These are phyloP conservation scores for Penicillium occitanis DNA, from an alignment of 2,329 filamentous ascomycete genomes.

Conservation along the genomic window DNA sequence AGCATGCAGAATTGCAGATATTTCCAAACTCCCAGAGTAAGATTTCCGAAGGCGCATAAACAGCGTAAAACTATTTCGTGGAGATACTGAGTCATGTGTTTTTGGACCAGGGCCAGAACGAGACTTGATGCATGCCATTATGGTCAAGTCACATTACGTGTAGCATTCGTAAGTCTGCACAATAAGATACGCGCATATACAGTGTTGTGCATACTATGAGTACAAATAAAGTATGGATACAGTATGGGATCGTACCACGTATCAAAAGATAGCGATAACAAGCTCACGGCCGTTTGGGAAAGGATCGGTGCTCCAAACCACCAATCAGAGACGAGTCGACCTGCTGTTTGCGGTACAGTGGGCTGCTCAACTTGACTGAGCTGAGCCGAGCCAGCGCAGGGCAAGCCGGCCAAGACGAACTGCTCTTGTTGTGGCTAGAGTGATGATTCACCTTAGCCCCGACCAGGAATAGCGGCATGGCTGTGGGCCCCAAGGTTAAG, in stretches of 20 bases:
- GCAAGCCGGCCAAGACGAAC: slow-evolving; percentile 8
- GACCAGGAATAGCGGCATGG: background rate
- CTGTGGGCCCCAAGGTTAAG: background rate
- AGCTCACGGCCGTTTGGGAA: background rate
- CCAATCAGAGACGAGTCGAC: background rate
- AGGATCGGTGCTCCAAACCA: background rate
- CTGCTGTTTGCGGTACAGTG: background rate
- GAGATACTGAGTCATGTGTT: background rate
- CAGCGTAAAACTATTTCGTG: background rate
- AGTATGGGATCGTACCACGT: background rate
- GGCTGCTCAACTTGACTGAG: background rate
- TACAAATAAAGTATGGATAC: background rate
- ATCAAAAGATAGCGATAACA: slow-evolving; percentile 8
- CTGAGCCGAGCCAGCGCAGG: background rate
- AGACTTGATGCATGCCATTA: slow-evolving; percentile 4
- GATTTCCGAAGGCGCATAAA: background rate
- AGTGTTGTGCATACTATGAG: background rate
- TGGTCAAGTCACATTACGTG: background rate
- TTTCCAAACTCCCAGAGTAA: background rate
- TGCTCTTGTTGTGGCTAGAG: slow-evolving; percentile 5
- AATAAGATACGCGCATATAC: background rate
- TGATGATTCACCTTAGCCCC: background rate
- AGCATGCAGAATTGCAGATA: background rate
- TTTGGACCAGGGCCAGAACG: slow-evolving; percentile 1
- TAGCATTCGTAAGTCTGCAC: background rate